phyloP scores from a whole-genome alignment of 495 filamentous ascomycete species.

The Penicillium soppii region DNA sequence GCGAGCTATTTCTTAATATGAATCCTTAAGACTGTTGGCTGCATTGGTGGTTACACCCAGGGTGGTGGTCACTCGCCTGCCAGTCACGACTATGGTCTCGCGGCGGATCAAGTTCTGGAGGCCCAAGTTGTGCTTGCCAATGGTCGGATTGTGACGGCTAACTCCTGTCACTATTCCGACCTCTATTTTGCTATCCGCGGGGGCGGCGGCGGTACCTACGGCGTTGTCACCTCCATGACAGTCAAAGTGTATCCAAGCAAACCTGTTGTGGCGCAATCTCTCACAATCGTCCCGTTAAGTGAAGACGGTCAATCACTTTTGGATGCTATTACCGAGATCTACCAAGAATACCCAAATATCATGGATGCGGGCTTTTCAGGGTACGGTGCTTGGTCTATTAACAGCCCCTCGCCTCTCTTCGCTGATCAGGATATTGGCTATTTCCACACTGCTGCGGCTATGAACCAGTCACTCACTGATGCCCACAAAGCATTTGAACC shows the following conservation, averaged over 20 bases:
- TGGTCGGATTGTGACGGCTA: constrained; percentile 47
- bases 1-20: too few species aligned
- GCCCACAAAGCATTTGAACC: constrained; percentile 25
- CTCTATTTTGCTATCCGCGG: constrained; percentile 55
- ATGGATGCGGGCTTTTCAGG: constrained; percentile 31
- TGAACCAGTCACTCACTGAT: constrained; percentile 21
- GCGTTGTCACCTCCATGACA: constrained; percentile 41
- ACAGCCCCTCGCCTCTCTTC: constrained; percentile 17
- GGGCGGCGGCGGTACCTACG: constrained; percentile 47
- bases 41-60: constrained; percentile 37
- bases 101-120: constrained; percentile 40
- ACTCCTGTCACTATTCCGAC: constrained; percentile 47
- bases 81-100: constrained; percentile 31
- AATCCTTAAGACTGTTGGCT: constrained; percentile 30
- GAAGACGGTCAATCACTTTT: constrained; percentile 13
- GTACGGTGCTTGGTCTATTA: constrained; percentile 38
- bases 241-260: constrained; percentile 39
- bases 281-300: constrained; percentile 11
- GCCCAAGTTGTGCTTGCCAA: constrained; percentile 51
- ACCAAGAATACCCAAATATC: constrained; percentile 14
- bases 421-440: constrained; percentile 33
- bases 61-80: constrained; percentile 37
- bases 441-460: constrained; percentile 29
- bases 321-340: constrained; percentile 13
- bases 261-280: constrained; percentile 16